Conservation (phyloP, 495 filamentous ascomycete genomes). For the Tuber magnatum region DNA sequence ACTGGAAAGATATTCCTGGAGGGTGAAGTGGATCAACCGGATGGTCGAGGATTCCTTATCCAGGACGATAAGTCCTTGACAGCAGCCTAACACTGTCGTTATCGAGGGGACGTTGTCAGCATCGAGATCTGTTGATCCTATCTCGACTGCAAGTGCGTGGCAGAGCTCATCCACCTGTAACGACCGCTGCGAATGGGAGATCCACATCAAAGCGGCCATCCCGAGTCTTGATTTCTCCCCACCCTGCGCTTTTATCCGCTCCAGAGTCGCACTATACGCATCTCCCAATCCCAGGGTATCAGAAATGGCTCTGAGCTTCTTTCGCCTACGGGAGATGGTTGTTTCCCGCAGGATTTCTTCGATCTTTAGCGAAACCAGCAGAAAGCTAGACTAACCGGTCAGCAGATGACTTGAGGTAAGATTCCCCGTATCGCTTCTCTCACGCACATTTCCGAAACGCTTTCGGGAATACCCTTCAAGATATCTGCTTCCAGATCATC, state of each 20-base stretch:
- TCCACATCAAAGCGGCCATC: too few relatives aligned
- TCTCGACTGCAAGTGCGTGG: background rate
- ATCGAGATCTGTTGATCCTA: background rate
- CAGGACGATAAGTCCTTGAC: background rate
- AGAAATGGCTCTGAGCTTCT: background rate
- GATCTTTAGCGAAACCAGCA: background rate
- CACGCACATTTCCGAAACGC: background rate
- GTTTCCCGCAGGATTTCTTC: background rate
- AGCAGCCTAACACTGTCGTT: background rate
- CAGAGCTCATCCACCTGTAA: too few relatives aligned
- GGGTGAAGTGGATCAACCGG: background rate
- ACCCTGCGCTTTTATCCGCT: too few relatives aligned
- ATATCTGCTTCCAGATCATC: background rate
- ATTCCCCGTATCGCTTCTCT: background rate
- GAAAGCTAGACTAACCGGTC: background rate
- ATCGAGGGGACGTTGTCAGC: background rate
- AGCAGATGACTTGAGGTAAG: background rate
- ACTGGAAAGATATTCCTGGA: background rate
- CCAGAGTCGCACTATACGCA: background rate
- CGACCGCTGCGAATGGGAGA: too few relatives aligned
- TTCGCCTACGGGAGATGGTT: background rate
- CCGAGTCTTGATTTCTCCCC: too few relatives aligned
- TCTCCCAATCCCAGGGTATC: background rate
- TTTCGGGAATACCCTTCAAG: background rate
- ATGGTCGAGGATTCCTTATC: background rate